These are phyloP conservation scores for Populus ilicifolia DNA, from an alignment of 345 rosid species.

Conservation along the genomic window DNA sequence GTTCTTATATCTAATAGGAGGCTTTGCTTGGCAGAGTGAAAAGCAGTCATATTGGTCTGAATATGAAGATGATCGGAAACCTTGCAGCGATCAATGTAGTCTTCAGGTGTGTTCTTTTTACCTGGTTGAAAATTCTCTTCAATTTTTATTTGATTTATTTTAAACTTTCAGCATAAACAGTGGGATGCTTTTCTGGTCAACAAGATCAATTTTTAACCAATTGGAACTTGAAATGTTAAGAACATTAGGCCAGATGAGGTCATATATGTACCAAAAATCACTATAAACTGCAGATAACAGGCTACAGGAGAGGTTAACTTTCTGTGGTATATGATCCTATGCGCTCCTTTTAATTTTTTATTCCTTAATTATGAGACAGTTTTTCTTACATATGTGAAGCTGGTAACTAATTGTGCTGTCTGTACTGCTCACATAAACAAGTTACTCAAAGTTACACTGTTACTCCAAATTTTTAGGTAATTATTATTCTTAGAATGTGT, in stretches of 20 bases:
- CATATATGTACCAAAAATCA: neutral
- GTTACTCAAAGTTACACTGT: neutral
- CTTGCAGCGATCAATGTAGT: slow-evolving; percentile 83
- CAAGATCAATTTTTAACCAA: neutral
- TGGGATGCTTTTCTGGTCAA: neutral
- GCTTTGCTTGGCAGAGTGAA: slow-evolving; percentile 68
- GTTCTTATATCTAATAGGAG: slow-evolving; percentile 21
- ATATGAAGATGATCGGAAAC: slow-evolving; percentile 73
- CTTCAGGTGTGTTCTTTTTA: slow-evolving; percentile 47
- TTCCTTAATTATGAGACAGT: neutral
- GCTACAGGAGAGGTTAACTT: neutral
- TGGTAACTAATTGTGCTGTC: neutral
- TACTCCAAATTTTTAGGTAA: neutral
- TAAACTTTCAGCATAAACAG: neutral
- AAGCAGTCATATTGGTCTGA: slow-evolving; percentile 75
- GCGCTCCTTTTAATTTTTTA: neutral
- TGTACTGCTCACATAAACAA: neutral
- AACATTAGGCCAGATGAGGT: neutral
- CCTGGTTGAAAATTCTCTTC: neutral
- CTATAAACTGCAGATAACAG: neutral
- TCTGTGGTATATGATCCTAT: neutral
- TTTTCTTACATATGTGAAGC: neutral
- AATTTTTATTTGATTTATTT: neutral
- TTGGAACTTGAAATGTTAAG: neutral
- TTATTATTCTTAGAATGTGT: neutral